Evolutionary conservation across 2,329 filamentous ascomycete genomes (phyloP).

Genomic region (Verticillium longisporum): DNA sequence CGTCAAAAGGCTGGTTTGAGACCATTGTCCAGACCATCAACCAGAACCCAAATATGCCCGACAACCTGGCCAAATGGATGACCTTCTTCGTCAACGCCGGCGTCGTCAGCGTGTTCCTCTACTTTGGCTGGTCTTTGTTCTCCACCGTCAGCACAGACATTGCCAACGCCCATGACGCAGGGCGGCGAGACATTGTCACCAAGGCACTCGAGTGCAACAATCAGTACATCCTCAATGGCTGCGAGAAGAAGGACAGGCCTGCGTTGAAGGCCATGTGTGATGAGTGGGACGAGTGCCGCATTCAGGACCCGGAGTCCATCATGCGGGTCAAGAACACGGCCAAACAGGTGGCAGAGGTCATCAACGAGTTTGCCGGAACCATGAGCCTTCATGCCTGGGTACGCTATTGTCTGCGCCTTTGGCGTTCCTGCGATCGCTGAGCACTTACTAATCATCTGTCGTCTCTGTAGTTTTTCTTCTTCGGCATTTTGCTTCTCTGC

Average conservation of each 20-base stretch:
- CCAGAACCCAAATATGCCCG: slow-evolving; percentile 51
- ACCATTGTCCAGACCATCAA: slow-evolving; percentile 44
- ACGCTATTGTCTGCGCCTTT: slow-evolving; percentile 16
- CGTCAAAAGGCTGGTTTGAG: slow-evolving; percentile 26
- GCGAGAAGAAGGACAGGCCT: slow-evolving; percentile 58
- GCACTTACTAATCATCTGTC: slow-evolving; percentile 8
- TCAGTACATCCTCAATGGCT: slow-evolving; percentile 71
- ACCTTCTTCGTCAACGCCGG: slow-evolving; percentile 58
- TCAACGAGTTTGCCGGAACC: slow-evolving; percentile 88
- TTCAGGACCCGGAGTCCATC: slow-evolving; percentile 69
- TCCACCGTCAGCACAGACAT: slow-evolving; percentile 69
- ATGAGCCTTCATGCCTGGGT: slow-evolving; percentile 75
- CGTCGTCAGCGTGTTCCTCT: slow-evolving; percentile 49
- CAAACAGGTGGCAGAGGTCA: slow-evolving; percentile 82
- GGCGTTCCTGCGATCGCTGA: background rate
- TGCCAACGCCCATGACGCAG: slow-evolving; percentile 61
- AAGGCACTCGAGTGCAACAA: slow-evolving; percentile 68
- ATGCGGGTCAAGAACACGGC: slow-evolving; percentile 76
- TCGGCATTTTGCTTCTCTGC: slow-evolving; percentile 39
- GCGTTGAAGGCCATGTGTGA: slow-evolving; percentile 68
- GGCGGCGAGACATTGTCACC: slow-evolving; percentile 60
- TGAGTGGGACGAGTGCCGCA: slow-evolving; percentile 84
- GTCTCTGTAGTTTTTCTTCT: slow-evolving; percentile 39
- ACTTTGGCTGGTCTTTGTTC: slow-evolving; percentile 63
- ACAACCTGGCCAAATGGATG: slow-evolving; percentile 53